These are phyloP conservation scores for Chalaropsis thielavioides DNA, from an alignment of 2,329 filamentous ascomycete genomes.

Conservation along the genomic window DNA sequence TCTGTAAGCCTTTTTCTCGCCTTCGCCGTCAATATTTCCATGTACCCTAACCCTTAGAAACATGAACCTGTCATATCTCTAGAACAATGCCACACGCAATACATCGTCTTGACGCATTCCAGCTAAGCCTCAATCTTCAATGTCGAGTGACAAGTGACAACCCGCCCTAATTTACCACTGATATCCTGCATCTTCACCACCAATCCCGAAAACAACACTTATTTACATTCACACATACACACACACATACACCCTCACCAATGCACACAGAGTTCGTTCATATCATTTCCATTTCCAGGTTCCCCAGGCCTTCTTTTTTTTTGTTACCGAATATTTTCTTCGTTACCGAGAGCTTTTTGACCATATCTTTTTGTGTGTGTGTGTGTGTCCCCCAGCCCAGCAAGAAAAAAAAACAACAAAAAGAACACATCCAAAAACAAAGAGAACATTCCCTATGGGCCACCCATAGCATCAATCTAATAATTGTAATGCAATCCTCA, in stretches of 20 bases:
- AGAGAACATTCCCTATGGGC: slow-evolving; percentile 9
- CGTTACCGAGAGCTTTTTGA: slow-evolving; percentile 11
- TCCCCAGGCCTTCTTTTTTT: slow-evolving; percentile 16
- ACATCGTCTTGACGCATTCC: background rate
- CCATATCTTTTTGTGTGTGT: slow-evolving; percentile 17
- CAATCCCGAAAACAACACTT: no score
- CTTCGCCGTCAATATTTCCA: no score
- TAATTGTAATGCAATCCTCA: slow-evolving; percentile 11
- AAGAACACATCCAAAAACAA: slow-evolving; percentile 10
- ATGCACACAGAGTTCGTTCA: slow-evolving; percentile 10
- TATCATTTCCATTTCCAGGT: slow-evolving; percentile 17
- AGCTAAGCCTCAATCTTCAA: background rate
- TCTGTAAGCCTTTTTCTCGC: no score
- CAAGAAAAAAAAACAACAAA: slow-evolving; percentile 9
- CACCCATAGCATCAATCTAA: slow-evolving; percentile 1
- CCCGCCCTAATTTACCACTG: no score
- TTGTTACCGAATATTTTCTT: slow-evolving; percentile 12
- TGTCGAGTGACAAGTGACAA: no score
- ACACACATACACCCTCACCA: background rate
- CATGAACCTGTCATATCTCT: background rate
- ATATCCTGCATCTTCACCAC: background rate
- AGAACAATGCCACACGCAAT: background rate
- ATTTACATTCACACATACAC: background rate
- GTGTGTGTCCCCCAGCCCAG: slow-evolving; percentile 16
- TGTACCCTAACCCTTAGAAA: background rate